Conservation (phyloP, 495 filamentous ascomycete species). For the Aspergillus campestris region DNA sequence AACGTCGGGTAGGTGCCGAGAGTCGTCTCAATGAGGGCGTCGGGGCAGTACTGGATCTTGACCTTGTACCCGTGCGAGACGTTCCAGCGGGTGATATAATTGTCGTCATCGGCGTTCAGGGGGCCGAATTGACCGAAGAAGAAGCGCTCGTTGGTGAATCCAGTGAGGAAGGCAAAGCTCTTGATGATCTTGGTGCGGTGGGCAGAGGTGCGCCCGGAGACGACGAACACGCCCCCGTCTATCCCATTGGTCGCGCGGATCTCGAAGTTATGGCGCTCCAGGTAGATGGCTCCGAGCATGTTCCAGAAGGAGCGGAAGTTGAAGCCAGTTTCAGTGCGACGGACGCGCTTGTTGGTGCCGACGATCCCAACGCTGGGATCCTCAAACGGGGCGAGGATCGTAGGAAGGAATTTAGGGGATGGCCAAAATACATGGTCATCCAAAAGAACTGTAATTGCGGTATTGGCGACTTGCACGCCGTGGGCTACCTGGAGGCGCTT, state of each 20-base stretch:
- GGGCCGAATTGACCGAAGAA: conserved; percentile 31
- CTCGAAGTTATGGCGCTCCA: conserved; percentile 52
- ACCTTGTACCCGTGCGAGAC: conserved; percentile 49
- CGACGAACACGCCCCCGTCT: conserved; percentile 48
- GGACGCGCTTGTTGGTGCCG: conserved; percentile 43
- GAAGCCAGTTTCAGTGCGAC: conserved; percentile 19
- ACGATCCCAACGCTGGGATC: conserved; percentile 39
- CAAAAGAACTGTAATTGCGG: conserved; percentile 38
- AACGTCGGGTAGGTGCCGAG: conserved; percentile 50
- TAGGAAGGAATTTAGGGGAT: conserved; percentile 28
- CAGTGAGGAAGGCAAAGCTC: conserved; percentile 34
- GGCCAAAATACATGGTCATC: conserved; percentile 53
- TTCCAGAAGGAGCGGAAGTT: conserved; percentile 36
- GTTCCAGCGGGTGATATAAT: conserved; percentile 58
- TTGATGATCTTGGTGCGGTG: conserved; percentile 41
- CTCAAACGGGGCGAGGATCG: conserved; percentile 44
- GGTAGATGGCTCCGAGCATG: conserved; percentile 43
- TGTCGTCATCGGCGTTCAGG: conserved; percentile 60
- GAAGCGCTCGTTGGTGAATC: conserved; percentile 50
- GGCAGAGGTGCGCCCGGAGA: conserved; percentile 45
- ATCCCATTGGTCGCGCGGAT: conserved; percentile 43
- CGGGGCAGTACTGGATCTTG: conserved; percentile 51
- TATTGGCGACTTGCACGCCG: conserved; percentile 32
- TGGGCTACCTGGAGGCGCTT: conserved; percentile 43
- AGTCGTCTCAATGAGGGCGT: conserved; percentile 51